Evolutionary conservation across 805 yeast species (phyloP).

Genomic region (Candida maris): DNA sequence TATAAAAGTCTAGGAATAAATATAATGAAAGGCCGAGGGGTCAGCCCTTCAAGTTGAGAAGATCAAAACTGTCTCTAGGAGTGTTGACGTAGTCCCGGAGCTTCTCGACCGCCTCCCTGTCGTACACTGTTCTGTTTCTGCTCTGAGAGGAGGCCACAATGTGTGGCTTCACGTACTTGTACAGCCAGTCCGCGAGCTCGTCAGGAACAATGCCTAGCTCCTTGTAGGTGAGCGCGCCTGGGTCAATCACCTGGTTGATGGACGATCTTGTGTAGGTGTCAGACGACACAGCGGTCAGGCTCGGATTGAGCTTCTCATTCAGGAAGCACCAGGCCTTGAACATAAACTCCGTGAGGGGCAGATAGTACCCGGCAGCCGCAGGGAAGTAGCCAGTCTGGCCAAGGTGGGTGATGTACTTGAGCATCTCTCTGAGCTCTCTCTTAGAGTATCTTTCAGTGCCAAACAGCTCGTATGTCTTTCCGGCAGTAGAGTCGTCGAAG

Average conservation of each 20-base stretch:
- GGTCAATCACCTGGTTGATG: constrained; percentile 61
- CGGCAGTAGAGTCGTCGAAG: constrained; percentile 75
- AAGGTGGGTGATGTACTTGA: constrained; percentile 45
- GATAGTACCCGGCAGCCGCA: constrained; percentile 34
- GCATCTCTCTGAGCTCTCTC: constrained; percentile 64
- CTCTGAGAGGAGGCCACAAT: constrained; percentile 34
- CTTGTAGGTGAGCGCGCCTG: constrained; percentile 56
- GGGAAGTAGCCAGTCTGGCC: constrained; percentile 35
- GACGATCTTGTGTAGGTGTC: constrained; percentile 75
- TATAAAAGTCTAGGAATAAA: constrained; percentile 5
- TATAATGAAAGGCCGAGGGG: neutral
- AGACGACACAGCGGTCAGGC: constrained; percentile 42
- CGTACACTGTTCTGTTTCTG: constrained; percentile 35
- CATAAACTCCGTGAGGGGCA: constrained; percentile 39
- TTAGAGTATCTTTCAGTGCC: constrained; percentile 67
- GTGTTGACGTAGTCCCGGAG: constrained; percentile 35
- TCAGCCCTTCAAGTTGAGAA: constrained; percentile 27
- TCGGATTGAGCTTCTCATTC: constrained; percentile 45
- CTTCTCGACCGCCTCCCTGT: constrained; percentile 33
- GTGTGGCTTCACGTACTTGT: constrained; percentile 39
- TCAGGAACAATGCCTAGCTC: constrained; percentile 69
- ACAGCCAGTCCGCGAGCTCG: constrained; percentile 46
- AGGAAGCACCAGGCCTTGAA: constrained; percentile 30
- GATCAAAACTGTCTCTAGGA: constrained; percentile 31
- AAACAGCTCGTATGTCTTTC: constrained; percentile 68